Evolutionary conservation across 2,329 filamentous ascomycete species (phyloP).

Genomic region (Colletotrichum sojae): DNA sequence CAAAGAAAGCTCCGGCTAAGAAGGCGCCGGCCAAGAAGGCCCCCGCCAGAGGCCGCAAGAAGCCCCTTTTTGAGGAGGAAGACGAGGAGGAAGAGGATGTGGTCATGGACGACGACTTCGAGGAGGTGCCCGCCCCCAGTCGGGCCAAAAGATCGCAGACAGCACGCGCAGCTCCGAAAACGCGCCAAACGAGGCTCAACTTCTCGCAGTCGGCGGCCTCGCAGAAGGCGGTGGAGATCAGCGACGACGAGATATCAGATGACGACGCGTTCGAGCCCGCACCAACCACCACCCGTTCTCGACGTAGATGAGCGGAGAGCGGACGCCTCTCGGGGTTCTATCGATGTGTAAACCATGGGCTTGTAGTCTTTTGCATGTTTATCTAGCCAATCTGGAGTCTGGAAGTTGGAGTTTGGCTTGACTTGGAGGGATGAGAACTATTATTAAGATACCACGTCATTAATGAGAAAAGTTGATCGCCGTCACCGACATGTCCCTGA

Average conservation of each 20-base stretch:
- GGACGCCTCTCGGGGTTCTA: not conserved
- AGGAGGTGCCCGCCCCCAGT: constrained; percentile 45
- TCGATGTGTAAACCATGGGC: not conserved
- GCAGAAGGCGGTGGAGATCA: constrained; percentile 70
- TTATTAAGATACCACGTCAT: constrained; percentile 12
- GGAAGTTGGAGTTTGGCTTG: constrained; percentile 7
- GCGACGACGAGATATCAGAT: constrained; percentile 76
- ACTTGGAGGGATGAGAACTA: constrained; percentile 2
- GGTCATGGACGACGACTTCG: constrained; percentile 68
- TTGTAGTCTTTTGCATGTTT: not conserved
- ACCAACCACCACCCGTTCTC: constrained; percentile 50
- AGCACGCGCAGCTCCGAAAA: constrained; percentile 49
- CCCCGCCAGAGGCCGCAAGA: constrained; percentile 56
- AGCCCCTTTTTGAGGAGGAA: constrained; percentile 51
- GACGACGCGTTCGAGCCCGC: constrained; percentile 71
- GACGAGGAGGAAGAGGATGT: constrained; percentile 64
- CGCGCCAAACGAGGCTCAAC: constrained; percentile 64
- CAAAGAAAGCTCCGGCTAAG: constrained; percentile 60
- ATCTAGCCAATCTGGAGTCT: constrained; percentile 6
- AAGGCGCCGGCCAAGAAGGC: constrained; percentile 56
- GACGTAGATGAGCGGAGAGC: constrained; percentile 29
- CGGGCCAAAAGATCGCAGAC: constrained; percentile 49
- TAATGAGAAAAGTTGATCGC: not conserved
- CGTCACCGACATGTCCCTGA: not conserved
- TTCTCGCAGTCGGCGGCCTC: constrained; percentile 63